Evolutionary conservation across 495 filamentous ascomycete species (phyloP).

Genomic region (Tuber aestivum): DNA sequence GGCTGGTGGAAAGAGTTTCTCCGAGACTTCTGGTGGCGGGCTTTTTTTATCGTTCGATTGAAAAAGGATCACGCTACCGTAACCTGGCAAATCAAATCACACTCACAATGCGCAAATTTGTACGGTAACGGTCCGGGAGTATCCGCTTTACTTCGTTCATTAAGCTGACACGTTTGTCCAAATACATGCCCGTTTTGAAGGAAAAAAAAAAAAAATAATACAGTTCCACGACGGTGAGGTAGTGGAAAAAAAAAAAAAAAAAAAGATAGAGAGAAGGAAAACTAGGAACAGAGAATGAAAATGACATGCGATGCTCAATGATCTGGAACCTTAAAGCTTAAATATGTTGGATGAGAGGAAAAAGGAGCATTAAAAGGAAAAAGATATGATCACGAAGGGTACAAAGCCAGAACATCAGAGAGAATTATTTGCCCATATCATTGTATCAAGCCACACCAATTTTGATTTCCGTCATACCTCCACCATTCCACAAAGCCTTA

Average conservation of each 20-base stretch:
- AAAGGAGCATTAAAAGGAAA: conserved; percentile 14
- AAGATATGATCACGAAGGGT: conserved; percentile 20
- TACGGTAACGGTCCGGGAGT: background rate
- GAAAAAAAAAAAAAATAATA: background rate
- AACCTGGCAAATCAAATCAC: background rate
- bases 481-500: conserved; percentile 17
- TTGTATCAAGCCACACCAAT: conserved; percentile 13
- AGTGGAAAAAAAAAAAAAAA: background rate
- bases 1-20: background rate
- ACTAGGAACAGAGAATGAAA: conserved; percentile 5
- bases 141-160: background rate
- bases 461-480: conserved; percentile 15
- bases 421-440: conserved; percentile 18
- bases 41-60: background rate
- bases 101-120: background rate
- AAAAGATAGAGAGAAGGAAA: too few species aligned
- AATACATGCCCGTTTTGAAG: background rate
- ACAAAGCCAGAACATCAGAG: conserved; percentile 8
- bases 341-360: background rate
- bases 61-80: background rate
- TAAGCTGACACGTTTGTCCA: background rate
- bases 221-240: background rate
- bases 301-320: conserved; percentile 9
- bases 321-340: conserved; percentile 7
- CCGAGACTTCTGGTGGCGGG: background rate